Evolutionary conservation across 2,329 filamentous ascomycete species (phyloP).

Genomic region (Shiraia sp.): DNA sequence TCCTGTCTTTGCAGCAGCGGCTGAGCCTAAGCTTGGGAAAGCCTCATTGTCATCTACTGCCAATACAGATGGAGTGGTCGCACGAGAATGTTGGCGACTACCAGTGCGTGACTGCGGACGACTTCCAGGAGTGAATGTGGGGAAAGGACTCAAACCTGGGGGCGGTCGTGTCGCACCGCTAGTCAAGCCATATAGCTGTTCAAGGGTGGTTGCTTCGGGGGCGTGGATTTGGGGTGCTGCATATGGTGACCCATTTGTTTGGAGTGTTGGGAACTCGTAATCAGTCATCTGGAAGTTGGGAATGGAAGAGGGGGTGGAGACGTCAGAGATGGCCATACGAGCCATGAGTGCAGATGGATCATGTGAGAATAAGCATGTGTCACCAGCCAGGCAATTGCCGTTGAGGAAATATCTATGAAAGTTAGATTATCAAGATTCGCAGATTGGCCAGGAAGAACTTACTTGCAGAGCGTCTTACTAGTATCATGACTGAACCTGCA

Average conservation of each 20-base stretch:
- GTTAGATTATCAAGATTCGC: conserved; percentile 27
- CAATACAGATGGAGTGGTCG: conserved; percentile 67
- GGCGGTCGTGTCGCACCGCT: conserved; percentile 58
- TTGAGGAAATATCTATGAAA: conserved; percentile 83
- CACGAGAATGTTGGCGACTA: conserved; percentile 75
- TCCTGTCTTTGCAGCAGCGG: conserved; percentile 69
- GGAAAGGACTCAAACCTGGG: conserved; percentile 69
- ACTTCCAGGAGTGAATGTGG: conserved; percentile 60
- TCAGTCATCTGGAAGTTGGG: conserved; percentile 80
- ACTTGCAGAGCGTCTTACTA: conserved; percentile 97
- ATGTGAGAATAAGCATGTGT: conserved; percentile 95
- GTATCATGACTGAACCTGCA: conserved; percentile 97
- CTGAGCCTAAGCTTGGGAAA: conserved; percentile 85
- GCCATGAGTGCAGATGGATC: conserved; percentile 87
- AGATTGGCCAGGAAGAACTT: conserved; percentile 50
- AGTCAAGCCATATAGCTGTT: conserved; percentile 47
- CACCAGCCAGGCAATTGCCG: conserved; percentile 91
- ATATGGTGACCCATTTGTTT: conserved; percentile 51
- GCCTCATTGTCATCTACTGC: conserved; percentile 93
- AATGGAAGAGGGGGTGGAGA: conserved; percentile 67
- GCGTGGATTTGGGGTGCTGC: conserved; percentile 44
- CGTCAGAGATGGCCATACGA: conserved; percentile 74
- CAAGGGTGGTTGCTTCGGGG: conserved; percentile 47
- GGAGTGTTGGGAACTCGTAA: conserved; percentile 81
- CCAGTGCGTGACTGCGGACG: conserved; percentile 80